A percentile compares a stretch with the other conserved stretches of the same genome.
Conservation (phyloP, 106 monocot species). For the Vanilla planifolia region DNA sequence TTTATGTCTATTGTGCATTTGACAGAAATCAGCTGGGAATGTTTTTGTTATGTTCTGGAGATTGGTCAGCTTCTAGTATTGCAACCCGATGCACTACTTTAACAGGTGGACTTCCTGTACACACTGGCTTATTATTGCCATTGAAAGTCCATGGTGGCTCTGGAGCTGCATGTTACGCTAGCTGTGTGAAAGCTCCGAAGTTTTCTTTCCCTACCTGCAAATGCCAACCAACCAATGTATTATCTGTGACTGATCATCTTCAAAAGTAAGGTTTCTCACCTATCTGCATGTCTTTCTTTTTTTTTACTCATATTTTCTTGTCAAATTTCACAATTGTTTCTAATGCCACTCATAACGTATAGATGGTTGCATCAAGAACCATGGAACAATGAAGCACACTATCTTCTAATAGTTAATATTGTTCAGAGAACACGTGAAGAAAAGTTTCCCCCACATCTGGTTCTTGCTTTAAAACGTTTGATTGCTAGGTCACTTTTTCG, state of each 20-base stretch:
- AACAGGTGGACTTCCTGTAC: constrained; percentile 6
- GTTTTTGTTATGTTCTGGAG: constrained; percentile 48
- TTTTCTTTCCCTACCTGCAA: constrained; percentile 72
- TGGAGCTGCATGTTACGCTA: constrained; percentile 61
- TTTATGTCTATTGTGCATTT: constrained; percentile 7
- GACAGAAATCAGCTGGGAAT: constrained; percentile 73
- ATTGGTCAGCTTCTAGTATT: constrained; percentile 57
- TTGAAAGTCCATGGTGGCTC: constrained; percentile 52
- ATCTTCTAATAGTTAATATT: constrained; percentile 57
- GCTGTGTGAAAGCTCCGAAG: constrained; percentile 27
- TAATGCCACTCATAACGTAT: not conserved
- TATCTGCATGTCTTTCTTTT: constrained; percentile 1
- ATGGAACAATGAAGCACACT: constrained; percentile 65
- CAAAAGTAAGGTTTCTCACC: constrained; percentile 40
- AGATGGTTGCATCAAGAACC: constrained; percentile 95
- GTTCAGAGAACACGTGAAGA: constrained; percentile 79
- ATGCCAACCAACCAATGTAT: constrained; percentile 26
- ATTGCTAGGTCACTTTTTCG: constrained; percentile 30
- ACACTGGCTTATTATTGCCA: constrained; percentile 31
- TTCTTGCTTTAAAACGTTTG: constrained; percentile 45
- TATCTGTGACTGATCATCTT: constrained; percentile 23
- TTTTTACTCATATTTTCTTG: not conserved
- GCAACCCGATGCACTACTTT: constrained; percentile 45
- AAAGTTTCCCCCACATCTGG: constrained; percentile 55
- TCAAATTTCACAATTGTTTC: not conserved